Evolutionary conservation across 495 filamentous ascomycete species (phyloP), one percentile per base, ranked within the genome.

Genomic region (Trypethelium eluteriae): DNA sequence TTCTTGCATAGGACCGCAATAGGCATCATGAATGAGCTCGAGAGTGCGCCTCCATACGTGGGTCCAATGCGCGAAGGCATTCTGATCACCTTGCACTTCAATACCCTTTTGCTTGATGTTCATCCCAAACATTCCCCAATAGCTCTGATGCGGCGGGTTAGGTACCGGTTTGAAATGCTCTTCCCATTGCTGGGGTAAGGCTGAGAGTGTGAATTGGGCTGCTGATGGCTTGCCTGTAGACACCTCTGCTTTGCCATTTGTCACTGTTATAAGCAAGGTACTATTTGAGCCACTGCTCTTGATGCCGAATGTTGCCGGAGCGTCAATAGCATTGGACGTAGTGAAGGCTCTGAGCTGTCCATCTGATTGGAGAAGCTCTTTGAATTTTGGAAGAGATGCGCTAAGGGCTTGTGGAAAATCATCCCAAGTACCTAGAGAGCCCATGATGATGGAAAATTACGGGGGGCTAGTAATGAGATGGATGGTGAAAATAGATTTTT

Each of bases 111-210:
- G 71, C 47, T 74, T 73, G 63, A 75, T 76, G 62, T 77, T 76
- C 70, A 78, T 76, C 3, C 76, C 71, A 39, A 75, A 71, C 74
- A 78, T 78, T 35, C 74, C 75, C 75, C 76, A 76, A 68, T 75
- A 78, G 36, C 70, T 73, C 66, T 78, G 76, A 39, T 77, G 77
- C 47, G 74, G 74, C 46, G 68, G 62, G 10, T 66, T 71, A 18
- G 76, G 76, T 14, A 73, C 69, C 6, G 62, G 68, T 62, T 74
- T 73, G 73, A 78, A 78, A 67, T 75, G 74, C 61, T 75, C 71
- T 56, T 74, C 47, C 76, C 76, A 78, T 70, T 78, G 73, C 53
- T 78, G 68, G 16, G 75, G 70, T 10, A 72, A 66, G 18, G 75
- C 76, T 16, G 71, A 73, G 12, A 74, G 67, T 11, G 62, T 71